Evolutionary conservation across 768 basidiomycete genomes (phyloP).

Genomic region (Leccinum obscurum): DNA sequence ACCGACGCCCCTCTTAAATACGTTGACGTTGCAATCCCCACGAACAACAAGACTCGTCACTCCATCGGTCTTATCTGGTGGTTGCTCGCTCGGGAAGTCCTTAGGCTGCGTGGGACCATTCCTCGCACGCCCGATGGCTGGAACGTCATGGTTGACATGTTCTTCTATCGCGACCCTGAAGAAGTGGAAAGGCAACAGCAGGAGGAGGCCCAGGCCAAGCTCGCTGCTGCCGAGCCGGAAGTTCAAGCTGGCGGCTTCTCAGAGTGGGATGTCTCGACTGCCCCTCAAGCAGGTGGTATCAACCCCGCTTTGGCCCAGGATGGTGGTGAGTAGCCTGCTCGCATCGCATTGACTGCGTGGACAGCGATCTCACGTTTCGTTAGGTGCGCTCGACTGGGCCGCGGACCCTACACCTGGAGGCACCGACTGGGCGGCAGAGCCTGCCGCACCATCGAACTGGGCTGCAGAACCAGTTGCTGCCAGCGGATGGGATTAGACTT

Average conservation of each 20-base stretch:
- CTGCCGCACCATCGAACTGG: conserved; percentile 39
- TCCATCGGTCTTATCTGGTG: conserved; percentile 98
- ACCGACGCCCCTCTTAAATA: conserved; percentile 97
- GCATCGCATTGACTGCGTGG: not conserved
- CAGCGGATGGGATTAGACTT: conserved; percentile 33
- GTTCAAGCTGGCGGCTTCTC: conserved; percentile 48
- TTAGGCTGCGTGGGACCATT: conserved; percentile 92
- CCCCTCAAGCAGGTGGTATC: conserved; percentile 66
- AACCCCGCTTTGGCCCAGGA: conserved; percentile 74
- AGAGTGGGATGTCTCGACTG: conserved; percentile 78
- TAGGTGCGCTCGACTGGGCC: conserved; percentile 82
- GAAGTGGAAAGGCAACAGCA: conserved; percentile 98
- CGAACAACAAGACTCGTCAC: conserved; percentile 99
- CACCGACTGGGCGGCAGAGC: conserved; percentile 89
- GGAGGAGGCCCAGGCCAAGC: conserved; percentile 88
- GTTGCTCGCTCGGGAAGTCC: conserved; percentile 95
- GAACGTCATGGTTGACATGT: conserved; percentile 99
- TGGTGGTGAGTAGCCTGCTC: conserved; percentile 40
- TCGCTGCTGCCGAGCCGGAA: conserved; percentile 56
- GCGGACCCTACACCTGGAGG: conserved; percentile 59
- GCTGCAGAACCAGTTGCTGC: conserved; percentile 29
- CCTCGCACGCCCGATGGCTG: conserved; percentile 90
- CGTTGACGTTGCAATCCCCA: conserved; percentile 98
- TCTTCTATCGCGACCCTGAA: conserved; percentile 99
- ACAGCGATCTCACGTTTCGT: conserved; percentile 4